Evolutionary conservation across 1,284 basidiomycete species (phyloP), one percentile per base, ranked within the genome.

Genomic region (Grifola frondosa): DNA sequence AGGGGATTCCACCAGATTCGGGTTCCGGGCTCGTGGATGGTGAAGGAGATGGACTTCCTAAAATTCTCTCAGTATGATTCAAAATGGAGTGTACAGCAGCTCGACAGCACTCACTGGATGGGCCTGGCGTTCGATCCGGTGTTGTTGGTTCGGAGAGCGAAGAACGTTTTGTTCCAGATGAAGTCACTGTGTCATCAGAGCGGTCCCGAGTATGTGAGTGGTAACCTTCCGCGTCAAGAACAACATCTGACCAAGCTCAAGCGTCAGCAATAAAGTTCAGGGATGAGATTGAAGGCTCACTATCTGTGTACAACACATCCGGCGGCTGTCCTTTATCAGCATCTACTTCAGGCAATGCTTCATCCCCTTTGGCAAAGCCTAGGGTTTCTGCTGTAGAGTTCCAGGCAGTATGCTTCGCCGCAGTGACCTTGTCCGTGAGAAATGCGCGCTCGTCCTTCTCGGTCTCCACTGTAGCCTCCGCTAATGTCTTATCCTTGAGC

Each of bases 201-300:
- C 47, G 46, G 45, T 75, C 73, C 16, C 68, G 69, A 15, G 63
- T 62, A 42, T 62, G 62, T 1, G 77, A 67, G 57, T 87, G 83
- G 55, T 88, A 88, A 3, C 84, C 85, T 48, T 79, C 75, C 42
- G 73, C 70, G 53, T 88, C 86, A 23, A 86, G 68, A 11, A 80
- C 78, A 48, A 86, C 68, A 49, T 77, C 83, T 87, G 38, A 15
- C 10, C 12, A 22, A 30, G 37, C 10, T 33, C 26, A 38, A 44
- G 11, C 10, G 40, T 21, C 17, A 37, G 21, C 13, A 21, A 42
- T 16, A 37, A 42, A 33, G 28, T 37, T 34, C 68, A 53, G n/a
- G n/a, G 67, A 64, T 48, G 74, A 48, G 20, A 9, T 6, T 34
- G 17, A 69, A 67, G n/a, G n/a, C 69, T 70, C 59, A 78, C 90